Base-by-base conservation (phyloP, 169 alveolate genomes). In the Cryptosporidium meleagridis region DNA sequence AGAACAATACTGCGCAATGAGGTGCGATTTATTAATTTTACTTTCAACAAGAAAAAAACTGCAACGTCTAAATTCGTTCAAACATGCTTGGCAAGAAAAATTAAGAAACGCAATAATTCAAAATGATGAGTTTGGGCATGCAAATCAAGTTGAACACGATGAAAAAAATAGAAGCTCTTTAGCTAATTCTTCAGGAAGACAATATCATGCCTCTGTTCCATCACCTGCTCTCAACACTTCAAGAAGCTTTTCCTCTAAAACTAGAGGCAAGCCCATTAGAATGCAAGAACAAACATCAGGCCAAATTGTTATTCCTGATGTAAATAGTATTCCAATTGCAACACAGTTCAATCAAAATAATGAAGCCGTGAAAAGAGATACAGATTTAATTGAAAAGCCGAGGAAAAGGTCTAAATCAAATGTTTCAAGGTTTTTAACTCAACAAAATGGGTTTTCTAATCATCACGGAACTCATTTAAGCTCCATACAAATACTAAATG, bases 11-110 rank as follows among this genome's bases (percentile, higher is more conserved):
- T 59, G 73, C 3, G 67, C 67, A 37, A 65, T 80, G 41, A 80
- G 89, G 44, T 80, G 89, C 41, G 89, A 80, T 33, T 53, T 80
- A 16, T 31, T 65, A 65, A 67, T 59, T 21, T 80, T 80, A 21
- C 75, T 80, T 65, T 55, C 89, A 23, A 65, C 75, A 18, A 80
- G 89, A 51, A 80, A 80, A 51, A 80, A 62, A 26, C 16, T 80
- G 29, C 89, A 80, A 29, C 75, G 89, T 8, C 62, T 80, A 29
- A 80, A 62, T 67, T 61, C 89, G 41, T 65, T 80, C 14, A 80
- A 80, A 41, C 73, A 80, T 80, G 75, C 75, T 58, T 80, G 89
- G 89, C 89, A 80, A 41, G 89, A 80, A 39, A 80, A 80, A 37
- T 26, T 80, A 37, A 59, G 89, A 37, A 80, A 35, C 7, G 85